These are phyloP conservation scores for Serendipita sp. DNA, from an alignment of 768 basidiomycete species.

Conservation along the genomic window DNA sequence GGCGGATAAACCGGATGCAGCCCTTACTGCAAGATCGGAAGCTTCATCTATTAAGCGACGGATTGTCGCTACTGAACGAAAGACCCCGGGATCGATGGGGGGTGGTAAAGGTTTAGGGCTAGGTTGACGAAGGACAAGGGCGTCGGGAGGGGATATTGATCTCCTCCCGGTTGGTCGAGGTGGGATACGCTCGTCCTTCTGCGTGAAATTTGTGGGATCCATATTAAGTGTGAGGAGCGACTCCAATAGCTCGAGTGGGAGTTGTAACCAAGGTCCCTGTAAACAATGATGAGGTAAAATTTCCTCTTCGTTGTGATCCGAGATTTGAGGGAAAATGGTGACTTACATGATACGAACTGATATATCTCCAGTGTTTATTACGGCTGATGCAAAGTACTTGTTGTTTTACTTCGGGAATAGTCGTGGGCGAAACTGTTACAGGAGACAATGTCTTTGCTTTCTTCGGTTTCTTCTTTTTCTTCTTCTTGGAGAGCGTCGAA, in stretches of 20 bases:
- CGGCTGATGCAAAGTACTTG: conserved; percentile 73
- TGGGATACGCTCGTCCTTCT: conserved; percentile 28
- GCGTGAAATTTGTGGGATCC: conserved; percentile 48
- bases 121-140: conserved; percentile 32
- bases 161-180: conserved; percentile 24
- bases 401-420: conserved; percentile 33
- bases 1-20: conserved; percentile 68
- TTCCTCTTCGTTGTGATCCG: neutral
- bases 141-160: conserved; percentile 14
- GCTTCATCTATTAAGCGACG: conserved; percentile 79
- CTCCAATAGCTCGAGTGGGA: conserved; percentile 73
- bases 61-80: conserved; percentile 58
- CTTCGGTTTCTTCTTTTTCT: conserved; percentile 39
- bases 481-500: conserved; percentile 20
- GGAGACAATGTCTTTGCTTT: conserved; percentile 32
- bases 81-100: conserved; percentile 80
- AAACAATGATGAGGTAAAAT: conserved; percentile 7
- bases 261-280: conserved; percentile 84
- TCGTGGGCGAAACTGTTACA: conserved; percentile 20
- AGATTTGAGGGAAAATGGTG: conserved; percentile 5
- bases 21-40: conserved; percentile 73
- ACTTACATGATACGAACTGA: conserved; percentile 80
- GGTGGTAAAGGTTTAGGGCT: conserved; percentile 60
- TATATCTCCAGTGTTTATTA: conserved; percentile 90
- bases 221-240: conserved; percentile 64